phyloP scores from a whole-genome alignment of 2,329 filamentous ascomycete genomes.

The Sclerotinia glacialis region DNA sequence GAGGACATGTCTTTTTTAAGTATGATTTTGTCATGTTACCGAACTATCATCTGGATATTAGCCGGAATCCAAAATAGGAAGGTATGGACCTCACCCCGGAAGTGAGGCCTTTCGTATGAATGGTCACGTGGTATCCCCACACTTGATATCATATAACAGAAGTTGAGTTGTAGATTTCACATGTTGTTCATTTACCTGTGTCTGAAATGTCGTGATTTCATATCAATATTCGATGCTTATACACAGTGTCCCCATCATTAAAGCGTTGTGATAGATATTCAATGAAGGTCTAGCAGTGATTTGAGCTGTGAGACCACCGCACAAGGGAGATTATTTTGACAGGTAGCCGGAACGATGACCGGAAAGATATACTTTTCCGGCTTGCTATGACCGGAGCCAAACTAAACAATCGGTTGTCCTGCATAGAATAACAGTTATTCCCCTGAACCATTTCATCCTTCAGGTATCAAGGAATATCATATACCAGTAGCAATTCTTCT shows the following conservation, averaged over 20 bases:
- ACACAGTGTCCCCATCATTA: no score
- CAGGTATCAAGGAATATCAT: not conserved
- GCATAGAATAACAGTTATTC: no score
- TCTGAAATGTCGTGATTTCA: not conserved
- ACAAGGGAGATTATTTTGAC: not conserved
- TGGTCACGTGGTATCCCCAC: not conserved
- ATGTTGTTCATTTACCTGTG: not conserved
- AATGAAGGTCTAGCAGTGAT: no score
- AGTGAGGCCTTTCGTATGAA: not conserved
- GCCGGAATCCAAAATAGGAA: conserved; percentile 9
- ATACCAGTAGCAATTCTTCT: not conserved
- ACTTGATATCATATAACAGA: not conserved
- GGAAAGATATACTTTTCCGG: not conserved
- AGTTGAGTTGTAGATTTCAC: not conserved
- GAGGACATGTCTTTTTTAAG: not conserved
- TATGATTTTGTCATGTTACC: not conserved
- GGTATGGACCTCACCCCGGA: not conserved
- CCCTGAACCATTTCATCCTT: not conserved
- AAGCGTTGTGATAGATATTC: no score
- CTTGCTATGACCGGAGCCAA: not conserved
- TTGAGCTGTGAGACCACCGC: not conserved
- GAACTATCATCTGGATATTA: not conserved
- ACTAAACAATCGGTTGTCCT: no score
- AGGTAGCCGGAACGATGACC: not conserved
- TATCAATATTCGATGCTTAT: not conserved